phyloP scores from a whole-genome alignment of 805 yeast species.

The Candida sakaeoensis region DNA sequence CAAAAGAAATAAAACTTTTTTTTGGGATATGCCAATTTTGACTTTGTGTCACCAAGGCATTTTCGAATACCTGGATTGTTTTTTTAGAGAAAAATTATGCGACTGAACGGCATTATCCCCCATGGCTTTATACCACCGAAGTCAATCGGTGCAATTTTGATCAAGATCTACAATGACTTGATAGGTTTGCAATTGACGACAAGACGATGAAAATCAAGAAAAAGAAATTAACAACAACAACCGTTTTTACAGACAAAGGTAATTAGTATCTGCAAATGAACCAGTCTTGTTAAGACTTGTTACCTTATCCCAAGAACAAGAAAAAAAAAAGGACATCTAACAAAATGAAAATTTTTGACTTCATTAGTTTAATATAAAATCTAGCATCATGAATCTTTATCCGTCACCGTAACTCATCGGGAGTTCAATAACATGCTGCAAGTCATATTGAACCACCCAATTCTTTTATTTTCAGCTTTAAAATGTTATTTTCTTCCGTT shows the following conservation, averaged over 20 bases:
- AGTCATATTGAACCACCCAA: constrained; percentile 12
- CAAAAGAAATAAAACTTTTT: not conserved
- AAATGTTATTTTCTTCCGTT: constrained; percentile 23
- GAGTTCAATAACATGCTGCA: not conserved
- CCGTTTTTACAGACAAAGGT: too few species aligned
- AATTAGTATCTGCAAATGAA: too few species aligned
- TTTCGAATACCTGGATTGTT: not conserved
- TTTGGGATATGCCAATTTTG: not conserved
- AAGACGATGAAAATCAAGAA: too few species aligned
- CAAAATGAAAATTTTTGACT: too few species aligned
- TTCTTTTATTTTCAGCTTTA: constrained; percentile 19
- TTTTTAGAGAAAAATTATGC: not conserved
- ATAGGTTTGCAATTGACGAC: too few species aligned
- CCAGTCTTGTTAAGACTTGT: too few species aligned
- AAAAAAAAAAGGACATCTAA: too few species aligned
- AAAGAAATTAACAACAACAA: too few species aligned
- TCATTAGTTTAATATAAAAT: too few species aligned
- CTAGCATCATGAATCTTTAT: too few species aligned
- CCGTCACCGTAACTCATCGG: not conserved
- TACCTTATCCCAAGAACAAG: too few species aligned
- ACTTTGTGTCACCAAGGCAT: constrained; percentile 1
- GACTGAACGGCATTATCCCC: not conserved
- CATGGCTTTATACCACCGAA: not conserved
- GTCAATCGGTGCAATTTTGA: not conserved
- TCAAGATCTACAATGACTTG: not conserved